Evolutionary conservation across 331 rosid genomes (phyloP).

Genomic region (Dryas integrifolia): DNA sequence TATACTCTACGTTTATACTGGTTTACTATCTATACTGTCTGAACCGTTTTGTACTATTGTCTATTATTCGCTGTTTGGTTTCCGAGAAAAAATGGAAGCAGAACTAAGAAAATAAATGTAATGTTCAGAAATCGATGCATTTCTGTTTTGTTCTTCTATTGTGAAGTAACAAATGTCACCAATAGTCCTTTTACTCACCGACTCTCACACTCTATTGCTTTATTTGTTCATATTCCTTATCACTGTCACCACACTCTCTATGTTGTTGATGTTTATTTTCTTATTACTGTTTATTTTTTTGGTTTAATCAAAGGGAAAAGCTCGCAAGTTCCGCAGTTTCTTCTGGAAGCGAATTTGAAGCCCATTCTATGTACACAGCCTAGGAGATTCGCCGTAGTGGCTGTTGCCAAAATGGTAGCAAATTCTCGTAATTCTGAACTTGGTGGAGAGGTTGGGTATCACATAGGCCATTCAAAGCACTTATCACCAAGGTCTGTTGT

Average conservation of each 20-base stretch:
- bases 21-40: not conserved
- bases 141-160: not conserved
- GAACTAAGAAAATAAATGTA: not conserved
- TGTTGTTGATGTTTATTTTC: conserved; percentile 12
- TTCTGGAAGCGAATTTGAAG: conserved; percentile 66
- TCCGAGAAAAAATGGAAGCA: conserved; percentile 4
- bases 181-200: not conserved
- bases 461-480: conserved; percentile 74
- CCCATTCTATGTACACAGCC: conserved; percentile 87
- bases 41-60: not conserved
- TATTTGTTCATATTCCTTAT: not conserved
- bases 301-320: conserved; percentile 64
- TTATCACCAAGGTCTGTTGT: conserved; percentile 48
- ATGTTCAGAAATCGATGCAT: not conserved
- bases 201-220: not conserved
- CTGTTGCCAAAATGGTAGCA: conserved; percentile 87
- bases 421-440: conserved; percentile 64
- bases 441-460: conserved; percentile 90
- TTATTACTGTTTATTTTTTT: not conserved
- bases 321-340: conserved; percentile 92
- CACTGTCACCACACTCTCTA: not conserved
- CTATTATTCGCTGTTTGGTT: conserved; percentile 9
- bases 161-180: not conserved
- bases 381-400: conserved; percentile 86
- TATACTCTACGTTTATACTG: not conserved